Base-by-base conservation (phyloP, 345 rosid genomes). In the Populus nigra region DNA sequence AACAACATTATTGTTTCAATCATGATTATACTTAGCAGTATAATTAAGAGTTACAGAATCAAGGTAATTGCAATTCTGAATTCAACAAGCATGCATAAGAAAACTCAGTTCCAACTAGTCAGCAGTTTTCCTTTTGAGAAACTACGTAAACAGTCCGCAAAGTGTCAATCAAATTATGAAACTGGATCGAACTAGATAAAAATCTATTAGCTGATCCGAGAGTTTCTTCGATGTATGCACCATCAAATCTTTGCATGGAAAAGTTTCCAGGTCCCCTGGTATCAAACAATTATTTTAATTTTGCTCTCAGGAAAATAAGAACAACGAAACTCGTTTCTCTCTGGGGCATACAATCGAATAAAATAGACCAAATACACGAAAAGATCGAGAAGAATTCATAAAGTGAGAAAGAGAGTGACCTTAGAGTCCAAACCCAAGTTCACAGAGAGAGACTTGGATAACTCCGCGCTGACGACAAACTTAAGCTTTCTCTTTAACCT, bases 401-500 rank as follows among this genome's bases (percentile, higher is more conserved):
- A 22, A n/a, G 68, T 31, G 53, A 35, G 72, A 68, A 70, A 73
- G 71, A 20, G 65, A 73, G 74, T 61, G 18, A 92, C 97, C 97
- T 90, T 91, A 80, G 93, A 94, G 78, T 93, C 94, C 88, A 90
- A 86, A 65, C 90, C 93, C 57, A 86, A 79, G 83, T 83, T 85
- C 20, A 79, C 78, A 65, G 94, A 83, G 84, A 89, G 89, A 5
- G 89, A 81, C 79, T 86, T 82, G 57, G 94, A 90, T 20, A 90
- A 80, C 79, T 88, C 92, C 71, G 97, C 97, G 17, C 76, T 78
- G 53, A 86, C 90, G 49, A 83, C 86, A 66, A 89, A 80, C 83
- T 85, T 86, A 45, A 86, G 65, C 57, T 78, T 87, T 77, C 86
- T 87, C 75, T 73, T 86, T 36, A 79, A 62, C 45, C 82, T 53